Evolutionary conservation across 257 asterid species (phyloP).

Genomic region (Solanum appendiculatum): DNA sequence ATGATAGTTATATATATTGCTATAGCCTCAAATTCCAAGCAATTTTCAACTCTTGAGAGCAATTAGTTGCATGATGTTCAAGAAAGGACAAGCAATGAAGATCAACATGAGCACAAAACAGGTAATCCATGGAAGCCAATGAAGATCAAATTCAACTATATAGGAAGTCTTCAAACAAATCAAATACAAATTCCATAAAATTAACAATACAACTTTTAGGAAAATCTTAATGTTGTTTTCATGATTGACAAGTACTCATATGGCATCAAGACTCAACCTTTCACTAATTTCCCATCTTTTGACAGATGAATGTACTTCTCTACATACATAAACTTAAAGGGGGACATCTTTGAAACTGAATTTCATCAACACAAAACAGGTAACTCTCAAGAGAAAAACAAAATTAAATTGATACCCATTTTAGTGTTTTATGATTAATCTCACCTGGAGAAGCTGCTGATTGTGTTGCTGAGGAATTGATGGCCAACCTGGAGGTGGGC

Average conservation of each 20-base stretch:
- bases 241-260: not conserved
- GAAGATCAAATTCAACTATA: not conserved
- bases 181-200: not conserved
- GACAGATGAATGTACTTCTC: not conserved
- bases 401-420: not conserved
- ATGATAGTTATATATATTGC: not conserved
- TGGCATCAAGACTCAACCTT: not conserved
- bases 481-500: constrained; percentile 82
- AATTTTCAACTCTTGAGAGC: not conserved
- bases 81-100: not conserved
- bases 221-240: not conserved
- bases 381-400: not conserved
- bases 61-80: not conserved
- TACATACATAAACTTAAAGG: not conserved
- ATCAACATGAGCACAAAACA: not conserved
- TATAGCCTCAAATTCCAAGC: not conserved
- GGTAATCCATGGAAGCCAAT: not conserved
- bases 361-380: not conserved
- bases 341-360: not conserved
- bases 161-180: not conserved
- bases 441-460: constrained; percentile 20
- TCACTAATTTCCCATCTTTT: not conserved
- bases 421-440: not conserved
- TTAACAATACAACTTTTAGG: not conserved
- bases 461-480: constrained; percentile 20